Base-by-base conservation (phyloP, 1,139 yeast genomes). In the Debaryomyces psychrophilus region DNA sequence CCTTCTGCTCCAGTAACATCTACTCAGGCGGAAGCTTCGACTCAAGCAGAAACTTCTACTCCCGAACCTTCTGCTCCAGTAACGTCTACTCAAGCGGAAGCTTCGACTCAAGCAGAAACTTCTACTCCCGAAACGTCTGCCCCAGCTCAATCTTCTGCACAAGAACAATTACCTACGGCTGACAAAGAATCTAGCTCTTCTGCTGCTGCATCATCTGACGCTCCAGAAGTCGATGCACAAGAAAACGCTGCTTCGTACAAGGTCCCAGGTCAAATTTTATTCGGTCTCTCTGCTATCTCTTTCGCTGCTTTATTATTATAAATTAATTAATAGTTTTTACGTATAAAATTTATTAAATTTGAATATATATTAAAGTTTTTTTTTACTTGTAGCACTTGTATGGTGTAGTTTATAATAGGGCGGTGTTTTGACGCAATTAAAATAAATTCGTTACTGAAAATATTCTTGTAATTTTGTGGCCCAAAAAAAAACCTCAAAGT, bases 41-140 rank as follows among this genome's bases (percentile, higher is more conserved):
- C 17, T 17, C 28, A 4, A 26, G 25, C 29, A 3, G 17, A 12
- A 20, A 4, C 23, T 12, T 14, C 31, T n/a, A 28, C 26, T 6
- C 11, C 40, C 11, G 11, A 14, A 20, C 11, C 40, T 18, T 34
- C 44, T 12, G 44, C 41, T n/a, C 40, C 33, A 34, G 34, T 34
- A n/a, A n/a, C n/a, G n/a, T n/a, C n/a, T n/a, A n/a, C n/a, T n/a
- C n/a, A n/a, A n/a, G n/a, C n/a, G n/a, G n/a, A 12, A 31, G 9
- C 34, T 2, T 15, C 22, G 5, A 20, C 34, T 15, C 34, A 18
- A 17, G 31, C 38, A 5, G 11, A 12, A 18, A 18, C 22, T n/a
- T 12, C 31, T 11, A 34, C 31, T 5, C 22, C 40, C 5, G 5
- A 14, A 28, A 8, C 35, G 4, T 31, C 23, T 17, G 35, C 35